Evolutionary conservation across 352 stramenopile species (phyloP).

Genomic region (Phytopythium aichiense): DNA sequence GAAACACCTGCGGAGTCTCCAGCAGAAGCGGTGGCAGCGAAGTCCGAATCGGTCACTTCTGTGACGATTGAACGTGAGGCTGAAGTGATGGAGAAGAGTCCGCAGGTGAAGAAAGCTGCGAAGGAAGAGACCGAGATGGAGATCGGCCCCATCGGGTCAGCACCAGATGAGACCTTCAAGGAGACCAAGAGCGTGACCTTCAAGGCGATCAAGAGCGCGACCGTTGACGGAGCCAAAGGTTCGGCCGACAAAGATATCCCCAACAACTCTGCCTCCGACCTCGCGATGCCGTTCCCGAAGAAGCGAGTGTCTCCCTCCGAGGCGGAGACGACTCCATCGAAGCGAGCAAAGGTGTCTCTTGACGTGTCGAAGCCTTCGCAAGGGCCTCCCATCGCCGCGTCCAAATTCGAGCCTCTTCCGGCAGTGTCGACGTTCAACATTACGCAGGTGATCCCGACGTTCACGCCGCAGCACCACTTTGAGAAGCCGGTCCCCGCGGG

Average conservation of each 20-base stretch:
- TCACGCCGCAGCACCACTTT: neutral
- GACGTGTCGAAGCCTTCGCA: neutral
- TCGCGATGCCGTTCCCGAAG: neutral
- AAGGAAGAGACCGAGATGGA: neutral
- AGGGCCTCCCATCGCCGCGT: neutral
- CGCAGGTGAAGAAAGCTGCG: neutral
- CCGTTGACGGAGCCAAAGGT: neutral
- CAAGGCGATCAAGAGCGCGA: neutral
- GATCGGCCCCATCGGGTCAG: neutral
- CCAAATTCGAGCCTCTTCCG: neutral
- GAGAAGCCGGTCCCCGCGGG: neutral
- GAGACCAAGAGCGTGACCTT: too few relatives aligned
- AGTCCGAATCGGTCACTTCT: neutral
- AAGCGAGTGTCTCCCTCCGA: neutral
- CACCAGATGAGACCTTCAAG: neutral
- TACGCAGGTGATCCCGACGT: neutral
- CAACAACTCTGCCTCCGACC: neutral
- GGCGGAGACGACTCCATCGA: neutral
- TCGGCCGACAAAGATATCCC: neutral
- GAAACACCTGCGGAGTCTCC: neutral
- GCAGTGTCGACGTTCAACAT: constrained; percentile 1
- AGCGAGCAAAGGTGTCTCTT: neutral
- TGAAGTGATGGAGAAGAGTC: neutral
- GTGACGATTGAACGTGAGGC: neutral
- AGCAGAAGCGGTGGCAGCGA: neutral